Conservation (phyloP, 2,329 filamentous ascomycete genomes). For the Penicillium sp. region DNA sequence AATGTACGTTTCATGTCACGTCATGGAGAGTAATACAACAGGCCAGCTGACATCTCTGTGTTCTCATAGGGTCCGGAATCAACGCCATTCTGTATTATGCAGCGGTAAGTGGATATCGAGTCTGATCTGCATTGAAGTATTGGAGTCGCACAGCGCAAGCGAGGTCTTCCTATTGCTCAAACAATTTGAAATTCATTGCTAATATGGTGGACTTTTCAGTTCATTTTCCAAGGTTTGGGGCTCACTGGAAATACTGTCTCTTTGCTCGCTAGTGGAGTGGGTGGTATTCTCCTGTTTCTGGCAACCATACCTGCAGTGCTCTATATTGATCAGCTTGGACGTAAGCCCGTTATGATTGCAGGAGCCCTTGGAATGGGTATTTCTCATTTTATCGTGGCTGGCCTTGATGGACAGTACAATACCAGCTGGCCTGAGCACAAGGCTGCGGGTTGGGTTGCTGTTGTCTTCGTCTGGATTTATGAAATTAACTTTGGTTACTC, state of each 20-base stretch:
- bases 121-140: background rate
- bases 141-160: background rate
- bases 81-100: background rate
- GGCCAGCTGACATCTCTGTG: background rate
- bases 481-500: constrained; percentile 13
- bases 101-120: background rate
- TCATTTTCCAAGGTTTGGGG: constrained; percentile 31
- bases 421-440: constrained; percentile 14
- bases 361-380: constrained; percentile 16
- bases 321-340: constrained; percentile 20
- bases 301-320: constrained; percentile 25
- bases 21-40: constrained; percentile 10
- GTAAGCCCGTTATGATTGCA: constrained; percentile 18
- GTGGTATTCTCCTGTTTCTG: constrained; percentile 26
- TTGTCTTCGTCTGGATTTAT: constrained; percentile 21
- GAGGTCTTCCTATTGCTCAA: background rate
- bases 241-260: constrained; percentile 25
- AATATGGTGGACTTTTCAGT: background rate
- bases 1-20: constrained; percentile 45
- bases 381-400: constrained; percentile 12
- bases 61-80: background rate
- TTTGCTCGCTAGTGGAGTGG: constrained; percentile 30
- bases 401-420: constrained; percentile 16
- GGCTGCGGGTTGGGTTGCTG: constrained; percentile 18
- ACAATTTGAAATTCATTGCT: background rate